These are phyloP conservation scores for Candida nanaspora DNA, from an alignment of 805 yeast genomes.

Conservation along the genomic window DNA sequence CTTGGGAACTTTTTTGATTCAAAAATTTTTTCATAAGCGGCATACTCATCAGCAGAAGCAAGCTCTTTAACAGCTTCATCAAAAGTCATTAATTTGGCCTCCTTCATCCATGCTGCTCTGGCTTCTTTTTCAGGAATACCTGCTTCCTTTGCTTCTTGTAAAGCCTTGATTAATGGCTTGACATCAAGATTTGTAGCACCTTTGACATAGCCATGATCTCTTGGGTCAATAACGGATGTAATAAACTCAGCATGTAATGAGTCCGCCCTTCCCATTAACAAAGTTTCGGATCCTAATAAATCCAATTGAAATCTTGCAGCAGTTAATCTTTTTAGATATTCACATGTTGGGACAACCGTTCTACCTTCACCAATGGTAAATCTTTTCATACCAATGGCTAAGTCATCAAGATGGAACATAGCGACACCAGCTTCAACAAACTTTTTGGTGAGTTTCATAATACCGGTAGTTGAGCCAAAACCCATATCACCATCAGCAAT, in stretches of 20 bases:
- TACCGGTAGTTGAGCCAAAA: constrained; percentile 54
- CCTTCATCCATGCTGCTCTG: constrained; percentile 39
- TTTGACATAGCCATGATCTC: constrained; percentile 49
- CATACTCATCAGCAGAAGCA: constrained; percentile 16
- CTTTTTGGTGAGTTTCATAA: constrained; percentile 55
- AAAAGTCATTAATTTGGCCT: constrained; percentile 37
- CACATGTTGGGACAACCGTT: constrained; percentile 52
- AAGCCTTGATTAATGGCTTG: constrained; percentile 37
- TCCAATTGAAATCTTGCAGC: constrained; percentile 62
- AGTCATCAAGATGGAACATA: constrained; percentile 57
- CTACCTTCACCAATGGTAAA: constrained; percentile 62
- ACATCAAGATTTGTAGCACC: constrained; percentile 34
- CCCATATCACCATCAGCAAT: constrained; percentile 67
- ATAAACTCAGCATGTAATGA: constrained; percentile 47
- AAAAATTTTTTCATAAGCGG: constrained; percentile 7
- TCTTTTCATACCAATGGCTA: constrained; percentile 57
- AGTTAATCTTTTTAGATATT: constrained; percentile 46
- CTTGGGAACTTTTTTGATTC: constrained; percentile 11
- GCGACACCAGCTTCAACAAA: constrained; percentile 63
- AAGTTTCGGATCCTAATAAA: constrained; percentile 50
- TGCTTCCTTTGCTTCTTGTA: constrained; percentile 32
- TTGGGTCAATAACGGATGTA: constrained; percentile 46
- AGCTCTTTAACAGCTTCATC: constrained; percentile 41
- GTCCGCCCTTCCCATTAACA: constrained; percentile 57
- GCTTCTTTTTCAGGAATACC: constrained; percentile 27